phyloP scores from a whole-genome alignment of 2,329 filamentous ascomycete species.

The Neopestalotiopsis rosae region DNA sequence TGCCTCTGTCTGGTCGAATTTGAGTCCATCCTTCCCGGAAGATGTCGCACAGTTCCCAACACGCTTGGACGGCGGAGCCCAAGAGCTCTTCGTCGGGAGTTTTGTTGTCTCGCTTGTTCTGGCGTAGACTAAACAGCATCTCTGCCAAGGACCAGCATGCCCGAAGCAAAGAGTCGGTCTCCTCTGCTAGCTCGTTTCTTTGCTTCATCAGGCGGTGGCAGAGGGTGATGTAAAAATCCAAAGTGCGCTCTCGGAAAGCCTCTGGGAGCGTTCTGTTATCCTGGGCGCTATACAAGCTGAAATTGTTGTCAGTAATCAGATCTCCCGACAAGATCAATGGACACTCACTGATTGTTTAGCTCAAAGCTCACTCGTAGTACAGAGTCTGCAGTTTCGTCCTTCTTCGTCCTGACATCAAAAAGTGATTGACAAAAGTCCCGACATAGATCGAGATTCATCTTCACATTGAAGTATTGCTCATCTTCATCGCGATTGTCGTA shows the following conservation, averaged over 20 bases:
- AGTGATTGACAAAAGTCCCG: constrained; percentile 90
- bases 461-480: constrained; percentile 68
- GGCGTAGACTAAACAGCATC: constrained; percentile 89
- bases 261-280: constrained; percentile 80
- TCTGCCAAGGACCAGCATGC: constrained; percentile 92
- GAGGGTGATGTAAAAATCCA: constrained; percentile 93
- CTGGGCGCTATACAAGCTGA: constrained; percentile 84
- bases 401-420: constrained; percentile 82
- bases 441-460: constrained; percentile 82
- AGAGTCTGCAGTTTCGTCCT: constrained; percentile 82
- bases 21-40: constrained; percentile 93
- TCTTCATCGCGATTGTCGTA: constrained; percentile 82
- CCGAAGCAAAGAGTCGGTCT: constrained; percentile 82
- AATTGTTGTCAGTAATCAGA: constrained; percentile 10
- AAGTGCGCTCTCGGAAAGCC: constrained; percentile 83
- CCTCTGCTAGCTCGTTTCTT: constrained; percentile 75
- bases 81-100: constrained; percentile 82
- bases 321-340: not conserved
- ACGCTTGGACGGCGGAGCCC: constrained; percentile 87
- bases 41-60: constrained; percentile 93
- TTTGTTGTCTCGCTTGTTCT: constrained; percentile 77
- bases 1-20: constrained; percentile 82
- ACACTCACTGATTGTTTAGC: constrained; percentile 81
- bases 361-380: constrained; percentile 92
- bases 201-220: constrained; percentile 98